Conservation (phyloP, 345 rosid species). For the Heritiera fomes region DNA sequence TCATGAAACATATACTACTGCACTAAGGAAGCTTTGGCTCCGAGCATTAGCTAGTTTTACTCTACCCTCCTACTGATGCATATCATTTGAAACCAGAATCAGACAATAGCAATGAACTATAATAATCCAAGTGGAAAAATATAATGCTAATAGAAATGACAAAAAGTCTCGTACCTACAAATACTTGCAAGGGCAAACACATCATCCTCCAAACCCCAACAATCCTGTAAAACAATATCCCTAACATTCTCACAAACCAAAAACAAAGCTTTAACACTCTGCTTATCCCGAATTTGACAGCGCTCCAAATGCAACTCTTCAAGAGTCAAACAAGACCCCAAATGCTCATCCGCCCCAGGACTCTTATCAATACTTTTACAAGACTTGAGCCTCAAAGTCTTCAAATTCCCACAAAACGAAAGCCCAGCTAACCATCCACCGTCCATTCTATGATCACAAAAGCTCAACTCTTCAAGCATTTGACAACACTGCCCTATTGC, state of each 20-base stretch:
- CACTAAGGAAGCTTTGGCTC: background rate
- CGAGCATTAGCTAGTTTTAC: background rate
- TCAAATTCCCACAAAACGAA: constrained; percentile 58
- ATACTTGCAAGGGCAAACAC: constrained; percentile 41
- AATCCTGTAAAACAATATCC: constrained; percentile 57
- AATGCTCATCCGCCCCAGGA: constrained; percentile 53
- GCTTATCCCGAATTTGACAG: constrained; percentile 53
- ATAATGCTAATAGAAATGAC: background rate
- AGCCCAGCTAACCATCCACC: constrained; percentile 71
- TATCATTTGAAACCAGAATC: background rate
- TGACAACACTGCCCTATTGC: constrained; percentile 75
- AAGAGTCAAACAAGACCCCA: constrained; percentile 56
- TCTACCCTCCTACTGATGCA: background rate
- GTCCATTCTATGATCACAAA: constrained; percentile 64
- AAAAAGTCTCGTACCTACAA: constrained; percentile 49
- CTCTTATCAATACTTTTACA: constrained; percentile 52
- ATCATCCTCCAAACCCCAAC: constrained; percentile 65
- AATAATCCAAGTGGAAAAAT: background rate
- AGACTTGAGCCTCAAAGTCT: constrained; percentile 53
- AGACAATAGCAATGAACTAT: background rate
- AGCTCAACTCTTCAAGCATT: constrained; percentile 66
- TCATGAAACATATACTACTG: background rate
- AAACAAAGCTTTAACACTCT: constrained; percentile 46
- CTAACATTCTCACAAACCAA: constrained; percentile 49
- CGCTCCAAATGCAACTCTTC: constrained; percentile 52